Evolutionary conservation across 2,329 filamentous ascomycete genomes (phyloP).

Genomic region (Orbilia javanica): DNA sequence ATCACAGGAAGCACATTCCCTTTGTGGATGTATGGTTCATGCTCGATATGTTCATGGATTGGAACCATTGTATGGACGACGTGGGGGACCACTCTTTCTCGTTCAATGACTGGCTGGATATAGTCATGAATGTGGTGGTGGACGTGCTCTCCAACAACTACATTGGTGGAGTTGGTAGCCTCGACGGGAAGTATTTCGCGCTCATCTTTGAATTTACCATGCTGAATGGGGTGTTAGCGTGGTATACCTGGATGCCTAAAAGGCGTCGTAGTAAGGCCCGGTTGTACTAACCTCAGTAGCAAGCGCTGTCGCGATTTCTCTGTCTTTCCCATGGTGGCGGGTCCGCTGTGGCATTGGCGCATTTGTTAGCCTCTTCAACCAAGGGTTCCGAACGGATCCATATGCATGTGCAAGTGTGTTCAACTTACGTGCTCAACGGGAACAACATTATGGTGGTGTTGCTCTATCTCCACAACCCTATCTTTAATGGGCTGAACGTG

Average conservation of each 20-base stretch:
- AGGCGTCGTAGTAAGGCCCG: conserved; percentile 51
- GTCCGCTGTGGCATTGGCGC: conserved; percentile 16
- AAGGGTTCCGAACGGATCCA: background rate
- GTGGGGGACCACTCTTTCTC: conserved; percentile 76
- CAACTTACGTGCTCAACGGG: conserved; percentile 50
- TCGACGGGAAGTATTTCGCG: conserved; percentile 48
- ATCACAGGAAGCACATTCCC: conserved; percentile 75
- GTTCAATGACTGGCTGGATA: conserved; percentile 78
- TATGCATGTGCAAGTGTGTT: too few relatives aligned
- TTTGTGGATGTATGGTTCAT: conserved; percentile 75
- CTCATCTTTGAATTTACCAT: conserved; percentile 43
- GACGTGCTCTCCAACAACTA: conserved; percentile 73
- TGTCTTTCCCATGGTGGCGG: conserved; percentile 44
- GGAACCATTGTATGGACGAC: conserved; percentile 79
- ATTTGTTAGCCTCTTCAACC: background rate
- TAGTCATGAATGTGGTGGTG: conserved; percentile 77
- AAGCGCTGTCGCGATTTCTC: conserved; percentile 36
- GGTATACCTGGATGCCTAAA: background rate
- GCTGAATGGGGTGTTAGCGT: conserved; percentile 12
- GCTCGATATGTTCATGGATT: conserved; percentile 79
- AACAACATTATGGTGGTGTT: conserved; percentile 40
- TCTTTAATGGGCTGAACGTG: conserved; percentile 74
- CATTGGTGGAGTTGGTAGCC: conserved; percentile 63
- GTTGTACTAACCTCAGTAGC: conserved; percentile 62
- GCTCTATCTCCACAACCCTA: conserved; percentile 39